A percentile compares a stretch with the other conserved stretches of the same genome.
Conservation (phyloP, 116 monocot species). For the Cymodocea nodosa region DNA sequence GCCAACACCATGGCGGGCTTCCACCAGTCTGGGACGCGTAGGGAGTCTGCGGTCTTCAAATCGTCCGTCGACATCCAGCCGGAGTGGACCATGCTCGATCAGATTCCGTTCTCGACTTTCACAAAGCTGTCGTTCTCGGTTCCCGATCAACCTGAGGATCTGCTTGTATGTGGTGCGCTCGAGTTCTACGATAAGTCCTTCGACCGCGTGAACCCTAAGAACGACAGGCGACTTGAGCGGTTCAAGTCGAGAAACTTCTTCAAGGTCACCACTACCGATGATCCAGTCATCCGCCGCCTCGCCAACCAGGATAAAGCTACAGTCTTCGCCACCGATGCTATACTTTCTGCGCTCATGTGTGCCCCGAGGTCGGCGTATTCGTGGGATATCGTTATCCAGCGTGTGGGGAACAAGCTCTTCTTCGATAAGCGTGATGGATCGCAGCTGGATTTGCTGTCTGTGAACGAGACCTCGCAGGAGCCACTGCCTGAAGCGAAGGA, state of each 20-base stretch:
- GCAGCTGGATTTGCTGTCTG: constrained; percentile 75
- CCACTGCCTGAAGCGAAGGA: constrained; percentile 85
- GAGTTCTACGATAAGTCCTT: constrained; percentile 73
- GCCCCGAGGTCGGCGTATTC: constrained; percentile 81
- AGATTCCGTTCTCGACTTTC: constrained; percentile 92
- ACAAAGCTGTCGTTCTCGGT: constrained; percentile 77
- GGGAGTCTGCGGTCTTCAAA: constrained; percentile 49
- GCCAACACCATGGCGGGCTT: constrained; percentile 1
- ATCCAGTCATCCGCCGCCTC: constrained; percentile 86
- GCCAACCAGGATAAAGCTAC: constrained; percentile 86
- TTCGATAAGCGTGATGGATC: constrained; percentile 97
- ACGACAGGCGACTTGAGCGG: constrained; percentile 73
- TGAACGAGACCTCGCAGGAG: constrained; percentile 83
- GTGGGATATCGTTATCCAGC: constrained; percentile 93
- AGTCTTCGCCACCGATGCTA: constrained; percentile 91
- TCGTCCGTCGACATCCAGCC: constrained; percentile 96
- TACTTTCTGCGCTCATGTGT: constrained; percentile 87
- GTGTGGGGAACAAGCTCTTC: constrained; percentile 96
- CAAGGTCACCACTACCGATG: constrained; percentile 90
- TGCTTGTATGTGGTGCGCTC: constrained; percentile 73
- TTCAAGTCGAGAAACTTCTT: constrained; percentile 89
- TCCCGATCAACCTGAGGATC: constrained; percentile 82
- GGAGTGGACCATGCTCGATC: constrained; percentile 93
- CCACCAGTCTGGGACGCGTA: constrained; percentile 11
- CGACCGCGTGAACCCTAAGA: constrained; percentile 83